These are phyloP conservation scores for Mycena metata DNA, from an alignment of 768 basidiomycete species.

Conservation along the genomic window DNA sequence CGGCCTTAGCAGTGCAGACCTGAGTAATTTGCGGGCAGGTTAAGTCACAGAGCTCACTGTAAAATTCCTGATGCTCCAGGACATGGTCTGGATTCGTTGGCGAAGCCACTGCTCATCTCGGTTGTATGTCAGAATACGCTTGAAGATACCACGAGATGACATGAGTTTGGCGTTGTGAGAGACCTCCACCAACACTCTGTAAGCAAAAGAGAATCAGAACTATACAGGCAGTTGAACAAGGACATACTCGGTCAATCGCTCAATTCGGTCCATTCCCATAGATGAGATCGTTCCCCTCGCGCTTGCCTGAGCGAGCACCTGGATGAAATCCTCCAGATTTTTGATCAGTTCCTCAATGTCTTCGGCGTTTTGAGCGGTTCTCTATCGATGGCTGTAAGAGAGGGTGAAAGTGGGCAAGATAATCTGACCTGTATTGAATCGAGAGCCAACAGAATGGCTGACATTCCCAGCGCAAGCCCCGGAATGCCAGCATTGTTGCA, in stretches of 20 bases:
- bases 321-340: not conserved
- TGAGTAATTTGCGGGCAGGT: no score
- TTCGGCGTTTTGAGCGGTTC: not conserved
- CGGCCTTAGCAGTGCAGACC: not conserved
- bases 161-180: not conserved
- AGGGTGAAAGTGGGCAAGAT: not conserved
- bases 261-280: not conserved
- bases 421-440: not conserved
- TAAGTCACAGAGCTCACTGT: not conserved
- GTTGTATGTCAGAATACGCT: not conserved
- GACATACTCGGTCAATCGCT: not conserved
- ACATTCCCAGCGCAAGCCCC: not conserved
- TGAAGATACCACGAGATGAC: not conserved
- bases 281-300: not conserved
- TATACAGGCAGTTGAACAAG: no score
- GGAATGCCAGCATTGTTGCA: not conserved
- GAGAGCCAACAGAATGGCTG: not conserved
- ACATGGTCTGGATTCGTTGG: not conserved
- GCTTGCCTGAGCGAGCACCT: not conserved
- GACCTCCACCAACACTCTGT: not conserved
- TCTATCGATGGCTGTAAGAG: not conserved
- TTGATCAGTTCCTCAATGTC: not conserved
- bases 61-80: conserved; percentile 8
- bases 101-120: not conserved
- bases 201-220: not conserved